Base-by-base conservation (phyloP, 805 yeast genomes). In the Blastobotrys robertii region DNA sequence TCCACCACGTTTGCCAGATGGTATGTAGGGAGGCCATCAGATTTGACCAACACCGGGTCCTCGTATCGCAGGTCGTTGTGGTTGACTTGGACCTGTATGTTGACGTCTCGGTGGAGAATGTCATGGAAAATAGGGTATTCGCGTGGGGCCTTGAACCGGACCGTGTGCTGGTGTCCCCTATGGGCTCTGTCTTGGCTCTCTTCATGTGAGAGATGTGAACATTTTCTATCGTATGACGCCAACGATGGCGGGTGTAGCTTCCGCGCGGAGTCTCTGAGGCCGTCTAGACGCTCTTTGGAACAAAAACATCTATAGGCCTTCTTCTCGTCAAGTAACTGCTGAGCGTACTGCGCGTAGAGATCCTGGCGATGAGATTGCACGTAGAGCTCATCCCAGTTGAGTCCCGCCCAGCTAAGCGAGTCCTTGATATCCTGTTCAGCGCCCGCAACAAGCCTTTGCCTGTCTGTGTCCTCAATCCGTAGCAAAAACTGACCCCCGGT, bases 1-100 rank as follows among this genome's bases (percentile, higher is more conserved):
- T 92, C 99, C 2, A 92, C 76, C 5, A 92, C 95, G 55, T 85
- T 90, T 11, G 98, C 98, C 56, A 92, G 80, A 63, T 92, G 99
- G 54, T 92, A 92, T 0, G 99, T 92, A 19, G 99, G 99, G 47
- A 85, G 66, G 0, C 90, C 88, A 60, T 92, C 97, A n/a, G 95
- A 83, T 62, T 92, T 92, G 57, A 92, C 59, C 22, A 92, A 65
- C 8, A 92, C 84, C 25, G 86, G 86, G 58, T 92, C 98, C 55
- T 92, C 98, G 59, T 70, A 88, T 39, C 97, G 69, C 29, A 78
- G 67, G 60, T 87, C 95, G 13, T 60, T 61, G 19, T 60, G 55
- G 57, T 88, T 86, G 22, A 75, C 66, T 57, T 86, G 96, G 1
- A 94, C 85, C 58, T 87, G 95, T 25, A 84, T 66, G 50, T 82